Evolutionary conservation across 345 rosid species (phyloP).

Genomic region (Mangifera indica): DNA sequence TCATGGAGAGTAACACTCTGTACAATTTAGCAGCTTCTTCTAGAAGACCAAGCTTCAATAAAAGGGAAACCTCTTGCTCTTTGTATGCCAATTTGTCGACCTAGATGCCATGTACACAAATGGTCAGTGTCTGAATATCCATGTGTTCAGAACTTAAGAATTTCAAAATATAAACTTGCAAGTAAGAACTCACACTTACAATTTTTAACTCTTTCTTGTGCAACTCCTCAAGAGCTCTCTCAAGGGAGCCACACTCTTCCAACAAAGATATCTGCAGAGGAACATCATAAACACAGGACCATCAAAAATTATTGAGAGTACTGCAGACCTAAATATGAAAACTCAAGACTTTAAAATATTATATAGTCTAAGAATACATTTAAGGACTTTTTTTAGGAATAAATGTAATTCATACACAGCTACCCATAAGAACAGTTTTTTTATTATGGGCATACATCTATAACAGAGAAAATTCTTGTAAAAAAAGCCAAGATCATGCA

Average conservation of each 20-base stretch:
- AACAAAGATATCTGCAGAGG: constrained; percentile 71
- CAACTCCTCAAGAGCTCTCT: constrained; percentile 82
- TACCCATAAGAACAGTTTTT: too few species aligned
- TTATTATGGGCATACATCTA: too few species aligned
- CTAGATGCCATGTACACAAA: constrained; percentile 40
- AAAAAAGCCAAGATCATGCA: neutral
- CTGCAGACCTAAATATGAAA: neutral
- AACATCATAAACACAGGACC: constrained; percentile 1
- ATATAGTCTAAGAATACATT: neutral
- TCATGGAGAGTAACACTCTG: constrained; percentile 70
- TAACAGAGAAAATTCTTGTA: neutral
- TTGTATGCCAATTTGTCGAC: constrained; percentile 78
- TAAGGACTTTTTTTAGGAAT: too few species aligned
- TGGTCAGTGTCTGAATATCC: constrained; percentile 17
- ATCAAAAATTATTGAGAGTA: constrained; percentile 1
- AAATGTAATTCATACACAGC: too few species aligned
- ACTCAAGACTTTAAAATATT: neutral
- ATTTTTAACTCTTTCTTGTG: constrained; percentile 67
- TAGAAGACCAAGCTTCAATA: constrained; percentile 64
- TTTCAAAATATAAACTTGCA: neutral
- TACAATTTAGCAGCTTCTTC: constrained; percentile 82
- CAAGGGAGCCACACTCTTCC: constrained; percentile 73
- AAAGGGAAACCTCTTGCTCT: constrained; percentile 87
- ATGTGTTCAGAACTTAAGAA: neutral
- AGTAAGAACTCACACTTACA: constrained; percentile 44